Conservation (phyloP, 495 filamentous ascomycete genomes). For the Copromyces sp. region DNA sequence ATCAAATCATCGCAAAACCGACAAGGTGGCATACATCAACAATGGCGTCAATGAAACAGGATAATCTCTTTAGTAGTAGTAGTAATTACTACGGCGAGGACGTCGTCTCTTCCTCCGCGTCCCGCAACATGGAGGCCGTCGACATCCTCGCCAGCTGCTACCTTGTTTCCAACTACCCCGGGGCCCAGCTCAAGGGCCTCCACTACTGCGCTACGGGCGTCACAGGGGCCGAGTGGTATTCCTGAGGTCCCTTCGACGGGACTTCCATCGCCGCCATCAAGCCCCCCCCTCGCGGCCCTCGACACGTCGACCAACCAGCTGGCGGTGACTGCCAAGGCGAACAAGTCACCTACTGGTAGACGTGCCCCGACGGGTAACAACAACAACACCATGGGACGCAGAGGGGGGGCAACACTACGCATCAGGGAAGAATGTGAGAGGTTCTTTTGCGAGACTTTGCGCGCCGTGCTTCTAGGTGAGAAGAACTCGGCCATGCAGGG, state of each 20-base stretch:
- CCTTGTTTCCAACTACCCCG: conserved; percentile 41
- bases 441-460: conserved; percentile 94
- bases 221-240: conserved; percentile 86
- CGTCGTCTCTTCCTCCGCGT: conserved; percentile 29
- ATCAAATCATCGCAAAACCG: neutral
- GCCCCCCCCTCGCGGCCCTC: conserved; percentile 69
- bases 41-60: conserved; percentile 55
- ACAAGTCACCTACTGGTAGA: conserved; percentile 20
- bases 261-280: conserved; percentile 63
- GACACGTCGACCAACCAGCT: conserved; percentile 45
- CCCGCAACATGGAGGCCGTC: conserved; percentile 11
- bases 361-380: conserved; percentile 12
- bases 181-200: conserved; percentile 55
- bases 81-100: conserved; percentile 58
- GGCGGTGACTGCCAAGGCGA: conserved; percentile 46
- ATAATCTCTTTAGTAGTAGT: conserved; percentile 52
- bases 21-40: conserved; percentile 29
- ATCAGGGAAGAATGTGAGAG: conserved; percentile 99
- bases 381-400: conserved; percentile 33
- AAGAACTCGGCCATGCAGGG: conserved; percentile 58
- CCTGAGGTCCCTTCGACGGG: conserved; percentile 85
- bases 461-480: conserved; percentile 91
- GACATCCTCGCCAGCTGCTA: conserved; percentile 84
- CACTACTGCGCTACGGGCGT: conserved; percentile 81
- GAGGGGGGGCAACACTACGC: conserved; percentile 84